Conservation (phyloP, 129 eudicot genomes). For the sunflower (Helianthus annuus) region HanXRQr2.0-SUNRISE NC_035445.2:83294209-83294708, state of each 20-base stretch:
- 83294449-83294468: slow-evolving; percentile 50
- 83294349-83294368: slow-evolving; percentile 5
- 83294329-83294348: slow-evolving; percentile 23
- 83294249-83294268: slow-evolving; percentile 70
- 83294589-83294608: slow-evolving; percentile 46
- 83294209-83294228: slow-evolving; percentile 41
- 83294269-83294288: slow-evolving; percentile 74
- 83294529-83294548: slow-evolving; percentile 62
- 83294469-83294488: slow-evolving; percentile 55
- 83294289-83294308: slow-evolving; percentile 63
- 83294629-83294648: slow-evolving; percentile 80
- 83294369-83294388: slow-evolving; percentile 34
- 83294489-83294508: slow-evolving; percentile 44
- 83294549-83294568: slow-evolving; percentile 66
- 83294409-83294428: slow-evolving; percentile 71
- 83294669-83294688: slow-evolving; percentile 96
- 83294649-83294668: slow-evolving; percentile 80
- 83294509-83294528: slow-evolving; percentile 50
- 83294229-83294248: slow-evolving; percentile 92
- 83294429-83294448: slow-evolving; percentile 63
- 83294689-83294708: slow-evolving; percentile 78
- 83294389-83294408: slow-evolving; percentile 77
- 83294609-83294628: slow-evolving; percentile 37
- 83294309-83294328: slow-evolving; percentile 62
- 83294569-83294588: slow-evolving; percentile 75